These are phyloP conservation scores for Botryotinia narcissicola DNA, from an alignment of 2,329 filamentous ascomycete genomes.

Conservation along the genomic window DNA sequence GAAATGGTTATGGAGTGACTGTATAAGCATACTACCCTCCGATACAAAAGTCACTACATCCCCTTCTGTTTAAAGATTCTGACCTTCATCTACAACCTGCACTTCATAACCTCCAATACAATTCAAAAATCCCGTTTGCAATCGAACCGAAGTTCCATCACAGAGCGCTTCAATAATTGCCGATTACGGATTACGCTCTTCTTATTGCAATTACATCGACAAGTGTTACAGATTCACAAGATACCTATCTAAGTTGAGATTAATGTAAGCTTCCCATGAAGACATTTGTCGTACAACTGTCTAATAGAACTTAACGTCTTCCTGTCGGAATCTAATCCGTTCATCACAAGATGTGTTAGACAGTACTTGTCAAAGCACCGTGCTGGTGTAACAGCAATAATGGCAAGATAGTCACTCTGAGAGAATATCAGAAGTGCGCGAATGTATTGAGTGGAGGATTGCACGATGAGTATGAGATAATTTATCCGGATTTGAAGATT, in stretches of 20 bases:
- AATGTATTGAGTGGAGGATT: not conserved
- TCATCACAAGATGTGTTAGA: not conserved
- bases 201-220: not conserved
- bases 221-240: not conserved
- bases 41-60: not conserved
- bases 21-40: not conserved
- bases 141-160: not conserved
- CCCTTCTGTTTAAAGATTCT: not conserved
- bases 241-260: not conserved
- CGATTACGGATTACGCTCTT: not conserved
- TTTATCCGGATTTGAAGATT: accelerated
- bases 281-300: not conserved
- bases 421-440: too few species aligned
- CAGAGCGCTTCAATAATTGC: not conserved
- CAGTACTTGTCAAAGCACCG: not conserved
- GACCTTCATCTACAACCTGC: not conserved
- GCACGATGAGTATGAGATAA: not conserved
- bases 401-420: not conserved
- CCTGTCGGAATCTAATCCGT: not conserved
- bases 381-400: not conserved
- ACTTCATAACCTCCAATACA: not conserved
- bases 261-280: not conserved
- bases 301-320: not conserved
- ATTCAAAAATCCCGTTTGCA: not conserved
- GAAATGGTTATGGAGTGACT: not conserved